These are phyloP conservation scores for Paraphaeosphaeria sporulosa DNA, from an alignment of 2,329 filamentous ascomycete species.

Conservation along the genomic window DNA sequence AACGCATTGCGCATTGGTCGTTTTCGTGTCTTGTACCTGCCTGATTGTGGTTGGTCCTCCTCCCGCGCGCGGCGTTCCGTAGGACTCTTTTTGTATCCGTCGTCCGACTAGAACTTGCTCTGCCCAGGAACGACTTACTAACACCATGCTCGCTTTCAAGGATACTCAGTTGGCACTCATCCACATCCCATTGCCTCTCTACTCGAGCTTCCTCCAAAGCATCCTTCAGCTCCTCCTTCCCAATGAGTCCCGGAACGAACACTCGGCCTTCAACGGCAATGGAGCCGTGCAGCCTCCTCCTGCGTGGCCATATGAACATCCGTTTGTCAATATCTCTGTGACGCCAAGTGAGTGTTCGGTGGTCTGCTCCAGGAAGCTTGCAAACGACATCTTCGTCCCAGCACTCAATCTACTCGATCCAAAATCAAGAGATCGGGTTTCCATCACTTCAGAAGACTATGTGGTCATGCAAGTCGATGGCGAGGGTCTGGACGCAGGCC, in stretches of 20 bases:
- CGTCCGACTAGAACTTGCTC: conserved; percentile 35
- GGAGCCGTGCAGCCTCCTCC: conserved; percentile 45
- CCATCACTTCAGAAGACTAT: conserved; percentile 83
- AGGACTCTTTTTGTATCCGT: conserved; percentile 43
- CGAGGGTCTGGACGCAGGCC: conserved; percentile 88
- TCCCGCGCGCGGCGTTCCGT: conserved; percentile 36
- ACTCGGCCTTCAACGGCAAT: conserved; percentile 33
- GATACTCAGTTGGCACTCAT: conserved; percentile 87
- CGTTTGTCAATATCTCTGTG: conserved; percentile 91
- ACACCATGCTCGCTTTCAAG: conserved; percentile 61
- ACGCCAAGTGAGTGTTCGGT: conserved; percentile 93
- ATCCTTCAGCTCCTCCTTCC: conserved; percentile 87
- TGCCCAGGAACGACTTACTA: conserved; percentile 33
- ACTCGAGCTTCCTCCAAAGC: conserved; percentile 81
- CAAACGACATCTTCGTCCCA: conserved; percentile 77
- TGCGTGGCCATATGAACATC: conserved; percentile 65
- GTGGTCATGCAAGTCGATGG: conserved; percentile 89
- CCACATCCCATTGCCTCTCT: conserved; percentile 83
- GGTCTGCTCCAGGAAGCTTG: conserved; percentile 81
- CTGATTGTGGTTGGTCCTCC: conserved; percentile 32
- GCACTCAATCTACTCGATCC: conserved; percentile 69
- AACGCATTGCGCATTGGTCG: conserved; percentile 24
- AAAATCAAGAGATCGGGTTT: conserved; percentile 57
- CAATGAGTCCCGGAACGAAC: conserved; percentile 49
- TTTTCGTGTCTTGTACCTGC: conserved; percentile 28